Conservation (phyloP, 106 monocot species). For the Dioscorea zingiberensis region DNA sequence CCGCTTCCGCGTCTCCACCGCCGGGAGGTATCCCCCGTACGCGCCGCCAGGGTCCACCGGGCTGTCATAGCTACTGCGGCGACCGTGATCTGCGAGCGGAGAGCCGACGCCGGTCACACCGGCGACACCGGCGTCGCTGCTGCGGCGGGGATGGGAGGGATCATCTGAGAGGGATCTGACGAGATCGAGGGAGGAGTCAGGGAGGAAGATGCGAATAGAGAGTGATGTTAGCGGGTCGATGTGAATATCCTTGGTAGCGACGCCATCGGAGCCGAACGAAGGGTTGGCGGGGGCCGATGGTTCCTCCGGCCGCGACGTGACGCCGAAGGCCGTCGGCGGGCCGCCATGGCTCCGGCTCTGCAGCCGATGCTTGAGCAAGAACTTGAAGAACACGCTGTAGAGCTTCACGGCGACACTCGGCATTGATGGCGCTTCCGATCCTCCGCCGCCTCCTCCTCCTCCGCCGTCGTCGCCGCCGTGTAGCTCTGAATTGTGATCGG, state of each 20-base stretch:
- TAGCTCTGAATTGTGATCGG: too few relatives aligned
- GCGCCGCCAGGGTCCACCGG: not conserved
- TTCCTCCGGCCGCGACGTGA: slow-evolving; percentile 36
- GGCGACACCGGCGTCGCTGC: not conserved
- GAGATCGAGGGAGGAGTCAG: slow-evolving; percentile 23
- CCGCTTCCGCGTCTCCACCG: slow-evolving; percentile 7
- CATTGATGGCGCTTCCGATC: slow-evolving; percentile 12
- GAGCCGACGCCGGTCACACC: not conserved
- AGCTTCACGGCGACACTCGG: slow-evolving; percentile 47
- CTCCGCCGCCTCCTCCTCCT: too few relatives aligned
- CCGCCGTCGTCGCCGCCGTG: too few relatives aligned
- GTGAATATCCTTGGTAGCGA: slow-evolving; percentile 65
- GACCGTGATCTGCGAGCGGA: not conserved
- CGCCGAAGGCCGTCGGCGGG: slow-evolving; percentile 6
- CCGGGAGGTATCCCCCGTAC: slow-evolving; percentile 71
- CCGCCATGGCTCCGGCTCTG: slow-evolving; percentile 31
- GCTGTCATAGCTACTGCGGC: slow-evolving; percentile 37
- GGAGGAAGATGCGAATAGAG: slow-evolving; percentile 91
- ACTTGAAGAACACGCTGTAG: slow-evolving; percentile 61
- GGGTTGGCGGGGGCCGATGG: slow-evolving; percentile 18
- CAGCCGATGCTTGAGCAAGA: slow-evolving; percentile 20
- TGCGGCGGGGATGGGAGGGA: not conserved
- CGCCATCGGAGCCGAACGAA: slow-evolving; percentile 27
- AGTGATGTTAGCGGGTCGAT: slow-evolving; percentile 84
- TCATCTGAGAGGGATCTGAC: not conserved